phyloP scores from a whole-genome alignment of 169 alveolate genomes.

The Theileria orientalis region DNA sequence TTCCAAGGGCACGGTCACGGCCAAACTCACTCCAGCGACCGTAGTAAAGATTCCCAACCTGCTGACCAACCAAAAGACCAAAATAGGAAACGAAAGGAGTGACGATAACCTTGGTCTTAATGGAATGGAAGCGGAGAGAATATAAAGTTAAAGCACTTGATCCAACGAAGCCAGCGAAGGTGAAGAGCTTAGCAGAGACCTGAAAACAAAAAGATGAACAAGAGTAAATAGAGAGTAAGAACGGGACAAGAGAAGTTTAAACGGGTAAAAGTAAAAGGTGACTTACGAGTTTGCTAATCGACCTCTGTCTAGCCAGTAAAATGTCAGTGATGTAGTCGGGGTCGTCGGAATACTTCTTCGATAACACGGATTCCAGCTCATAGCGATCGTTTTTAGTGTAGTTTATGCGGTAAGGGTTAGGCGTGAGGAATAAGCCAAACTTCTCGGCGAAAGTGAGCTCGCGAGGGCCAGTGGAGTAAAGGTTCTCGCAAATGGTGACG shows the following conservation, averaged over 20 bases:
- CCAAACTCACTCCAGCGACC: conserved; percentile 64
- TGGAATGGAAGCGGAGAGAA: conserved; percentile 47
- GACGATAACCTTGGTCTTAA: conserved; percentile 63
- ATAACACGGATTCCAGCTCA: conserved; percentile 38
- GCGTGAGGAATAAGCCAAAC: conserved; percentile 53
- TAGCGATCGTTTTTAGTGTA: conserved; percentile 48
- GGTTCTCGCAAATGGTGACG: conserved; percentile 57
- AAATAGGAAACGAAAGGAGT: conserved; percentile 50
- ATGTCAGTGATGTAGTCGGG: conserved; percentile 51
- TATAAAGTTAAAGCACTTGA: conserved; percentile 19
- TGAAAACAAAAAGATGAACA: neutral
- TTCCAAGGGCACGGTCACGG: conserved; percentile 59
- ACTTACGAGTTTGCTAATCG: conserved; percentile 45
- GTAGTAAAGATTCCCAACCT: conserved; percentile 39
- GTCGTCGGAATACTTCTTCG: conserved; percentile 49
- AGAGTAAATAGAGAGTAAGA: neutral
- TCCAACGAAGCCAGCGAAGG: conserved; percentile 42
- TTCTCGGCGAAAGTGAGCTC: conserved; percentile 42
- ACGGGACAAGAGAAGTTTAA: neutral
- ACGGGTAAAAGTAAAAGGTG: neutral
- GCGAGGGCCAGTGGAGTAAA: conserved; percentile 61
- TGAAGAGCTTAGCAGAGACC: conserved; percentile 36
- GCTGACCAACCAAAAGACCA: conserved; percentile 48
- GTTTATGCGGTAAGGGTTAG: conserved; percentile 47
- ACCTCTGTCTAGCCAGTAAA: conserved; percentile 40